Conservation (phyloP, 345 rosid species). For the Dovyalis caffra region DNA sequence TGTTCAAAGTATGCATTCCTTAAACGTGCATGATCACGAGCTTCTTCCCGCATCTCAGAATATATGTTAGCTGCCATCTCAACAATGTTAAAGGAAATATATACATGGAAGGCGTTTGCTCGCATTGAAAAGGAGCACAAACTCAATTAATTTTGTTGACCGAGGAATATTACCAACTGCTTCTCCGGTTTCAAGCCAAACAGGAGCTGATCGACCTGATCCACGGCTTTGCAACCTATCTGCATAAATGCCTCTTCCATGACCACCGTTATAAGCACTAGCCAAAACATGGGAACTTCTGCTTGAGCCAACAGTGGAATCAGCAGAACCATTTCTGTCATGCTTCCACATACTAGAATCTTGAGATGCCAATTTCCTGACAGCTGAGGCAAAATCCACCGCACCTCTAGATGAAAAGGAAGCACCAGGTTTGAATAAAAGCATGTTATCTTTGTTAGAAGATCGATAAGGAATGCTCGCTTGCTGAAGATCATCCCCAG, state of each 20-base stretch:
- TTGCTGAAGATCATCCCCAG: constrained; percentile 69
- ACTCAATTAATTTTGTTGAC: constrained; percentile 28
- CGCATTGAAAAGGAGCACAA: constrained; percentile 27
- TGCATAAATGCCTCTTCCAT: constrained; percentile 61
- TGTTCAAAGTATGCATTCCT: constrained; percentile 89
- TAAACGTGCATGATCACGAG: constrained; percentile 86
- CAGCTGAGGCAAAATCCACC: constrained; percentile 86
- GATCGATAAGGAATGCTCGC: constrained; percentile 56
- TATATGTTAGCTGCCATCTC: constrained; percentile 79
- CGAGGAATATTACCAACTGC: constrained; percentile 80
- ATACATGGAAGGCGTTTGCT: constrained; percentile 31
- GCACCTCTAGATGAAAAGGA: constrained; percentile 58
- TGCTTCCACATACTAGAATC: constrained; percentile 89
- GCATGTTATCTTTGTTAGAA: constrained; percentile 67
- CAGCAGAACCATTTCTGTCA: constrained; percentile 70
- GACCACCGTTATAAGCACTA: constrained; percentile 55
- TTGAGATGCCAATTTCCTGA: constrained; percentile 77
- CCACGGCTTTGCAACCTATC: constrained; percentile 67
- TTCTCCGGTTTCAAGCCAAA: constrained; percentile 99
- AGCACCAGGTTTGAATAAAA: constrained; percentile 65
- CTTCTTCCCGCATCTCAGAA: constrained; percentile 86
- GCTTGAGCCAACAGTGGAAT: constrained; percentile 78
- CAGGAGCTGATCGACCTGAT: constrained; percentile 72
- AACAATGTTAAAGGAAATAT: constrained; percentile 47
- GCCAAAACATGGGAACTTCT: constrained; percentile 58